These are phyloP conservation scores for Dicorynia guianensis DNA, from an alignment of 306 rosid species.

Conservation along the genomic window DNA sequence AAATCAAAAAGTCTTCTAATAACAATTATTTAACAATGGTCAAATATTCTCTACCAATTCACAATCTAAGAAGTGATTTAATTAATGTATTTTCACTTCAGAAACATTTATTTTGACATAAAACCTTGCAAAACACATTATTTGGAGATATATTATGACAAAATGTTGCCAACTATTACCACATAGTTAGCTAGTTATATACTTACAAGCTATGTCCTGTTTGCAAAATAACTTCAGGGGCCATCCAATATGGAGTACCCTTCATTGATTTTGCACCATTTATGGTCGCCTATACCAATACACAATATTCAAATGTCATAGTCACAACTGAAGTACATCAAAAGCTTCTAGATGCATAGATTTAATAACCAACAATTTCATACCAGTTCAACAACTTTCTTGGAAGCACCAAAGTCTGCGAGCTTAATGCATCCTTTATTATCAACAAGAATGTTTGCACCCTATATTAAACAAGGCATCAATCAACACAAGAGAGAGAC, in stretches of 20 bases:
- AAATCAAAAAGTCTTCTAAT: slow-evolving; percentile 16
- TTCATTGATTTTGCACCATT: slow-evolving; percentile 93
- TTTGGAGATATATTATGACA: background rate
- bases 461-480: slow-evolving; percentile 60
- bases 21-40: background rate
- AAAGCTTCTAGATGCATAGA: slow-evolving; percentile 33
- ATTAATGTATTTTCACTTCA: background rate
- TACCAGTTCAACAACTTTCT: slow-evolving; percentile 97
- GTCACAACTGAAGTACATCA: slow-evolving; percentile 21
- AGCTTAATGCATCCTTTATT: slow-evolving; percentile 96
- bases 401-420: slow-evolving; percentile 97
- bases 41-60: background rate
- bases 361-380: slow-evolving; percentile 29
- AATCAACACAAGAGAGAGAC: slow-evolving; percentile 16
- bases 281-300: slow-evolving; percentile 75
- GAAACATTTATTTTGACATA: slow-evolving; percentile 1
- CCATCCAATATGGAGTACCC: slow-evolving; percentile 99
- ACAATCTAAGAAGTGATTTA: slow-evolving; percentile 6
- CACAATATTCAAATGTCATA: slow-evolving; percentile 33
- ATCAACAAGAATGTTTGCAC: slow-evolving; percentile 96
- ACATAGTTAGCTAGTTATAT: slow-evolving; percentile 3
- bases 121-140: slow-evolving; percentile 20
- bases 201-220: slow-evolving; percentile 97
- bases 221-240: slow-evolving; percentile 95
- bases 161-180: background rate